A percentile compares a stretch with the other conserved stretches of the same genome.
These are phyloP conservation scores for Ophiocordyceps camponoti-floridani DNA, from an alignment of 2,329 filamentous ascomycete genomes.

Conservation along the genomic window DNA sequence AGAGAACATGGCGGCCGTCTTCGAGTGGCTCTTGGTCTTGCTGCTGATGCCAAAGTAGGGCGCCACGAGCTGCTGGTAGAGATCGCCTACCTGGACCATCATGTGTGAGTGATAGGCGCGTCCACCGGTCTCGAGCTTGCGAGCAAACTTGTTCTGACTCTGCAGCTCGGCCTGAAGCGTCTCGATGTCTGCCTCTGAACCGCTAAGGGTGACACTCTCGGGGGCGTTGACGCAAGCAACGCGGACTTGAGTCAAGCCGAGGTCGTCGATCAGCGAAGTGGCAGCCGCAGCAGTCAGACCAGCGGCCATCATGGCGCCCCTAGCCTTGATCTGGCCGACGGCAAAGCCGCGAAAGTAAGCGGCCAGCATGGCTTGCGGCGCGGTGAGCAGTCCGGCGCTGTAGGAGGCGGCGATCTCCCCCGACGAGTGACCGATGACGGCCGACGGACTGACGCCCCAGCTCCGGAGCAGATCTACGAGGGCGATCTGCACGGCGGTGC, in stretches of 20 bases:
- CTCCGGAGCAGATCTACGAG: conserved; percentile 14
- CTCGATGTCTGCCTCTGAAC: conserved; percentile 5
- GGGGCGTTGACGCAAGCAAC: conserved; percentile 10
- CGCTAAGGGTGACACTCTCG: conserved; percentile 7
- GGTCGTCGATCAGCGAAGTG: neutral
- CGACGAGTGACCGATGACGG: conserved; percentile 19
- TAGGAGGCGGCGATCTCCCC: conserved; percentile 14
- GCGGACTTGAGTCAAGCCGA: conserved; percentile 2
- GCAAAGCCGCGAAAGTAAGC: conserved; percentile 7
- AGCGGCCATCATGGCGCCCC: conserved; percentile 9
- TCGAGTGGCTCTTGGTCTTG: no score
- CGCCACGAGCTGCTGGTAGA: conserved; percentile 1
- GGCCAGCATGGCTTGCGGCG: conserved; percentile 3
- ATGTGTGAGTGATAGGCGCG: conserved; percentile 8
- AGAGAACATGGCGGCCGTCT: neutral
- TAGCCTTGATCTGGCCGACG: neutral
- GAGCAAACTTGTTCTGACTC: conserved; percentile 3
- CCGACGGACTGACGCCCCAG: conserved; percentile 11
- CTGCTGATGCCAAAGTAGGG: neutral
- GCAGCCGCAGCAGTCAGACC: conserved; percentile 4
- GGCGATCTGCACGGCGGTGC: conserved; percentile 16
- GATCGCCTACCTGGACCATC: conserved; percentile 3
- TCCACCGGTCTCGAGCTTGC: conserved; percentile 5
- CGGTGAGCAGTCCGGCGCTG: conserved; percentile 5
- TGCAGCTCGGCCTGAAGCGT: conserved; percentile 1